phyloP scores from a whole-genome alignment of 176 grass and related monocot species.

The Eragrostis nindensis region DNA sequence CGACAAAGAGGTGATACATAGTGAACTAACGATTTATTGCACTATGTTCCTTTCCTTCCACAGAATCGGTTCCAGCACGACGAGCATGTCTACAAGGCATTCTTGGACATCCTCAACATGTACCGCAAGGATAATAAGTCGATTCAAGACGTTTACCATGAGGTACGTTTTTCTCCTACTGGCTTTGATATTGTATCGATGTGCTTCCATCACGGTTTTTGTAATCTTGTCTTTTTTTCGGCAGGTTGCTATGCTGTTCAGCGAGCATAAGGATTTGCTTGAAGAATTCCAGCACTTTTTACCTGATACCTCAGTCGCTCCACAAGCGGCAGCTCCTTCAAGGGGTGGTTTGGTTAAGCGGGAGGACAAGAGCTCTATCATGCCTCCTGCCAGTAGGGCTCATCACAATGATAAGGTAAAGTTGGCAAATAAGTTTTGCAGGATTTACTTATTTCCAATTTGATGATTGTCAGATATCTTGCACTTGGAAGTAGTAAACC shows the following conservation, averaged over 20 bases:
- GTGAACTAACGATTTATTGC: background rate
- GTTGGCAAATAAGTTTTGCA: background rate
- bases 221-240: constrained; percentile 19
- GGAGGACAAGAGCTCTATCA: constrained; percentile 71
- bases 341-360: constrained; percentile 54
- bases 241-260: constrained; percentile 84
- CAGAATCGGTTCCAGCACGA: constrained; percentile 94
- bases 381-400: constrained; percentile 58
- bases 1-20: background rate
- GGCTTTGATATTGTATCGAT: background rate
- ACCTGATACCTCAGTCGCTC: constrained; percentile 79
- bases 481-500: background rate
- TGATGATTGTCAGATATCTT: background rate
- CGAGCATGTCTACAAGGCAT: constrained; percentile 95
- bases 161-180: constrained; percentile 51
- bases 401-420: constrained; percentile 77
- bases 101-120: constrained; percentile 99
- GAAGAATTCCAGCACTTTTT: constrained; percentile 97
- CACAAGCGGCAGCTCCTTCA: constrained; percentile 54
- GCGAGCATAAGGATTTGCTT: constrained; percentile 83
- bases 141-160: constrained; percentile 99
- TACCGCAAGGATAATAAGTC: constrained; percentile 97
- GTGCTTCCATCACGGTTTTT: background rate
- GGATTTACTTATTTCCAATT: constrained; percentile 8
- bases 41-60: background rate